Evolutionary conservation across 441 rosid species (phyloP), one percentile per base, ranked within the genome.

Genomic region (Mallotus repandus): DNA sequence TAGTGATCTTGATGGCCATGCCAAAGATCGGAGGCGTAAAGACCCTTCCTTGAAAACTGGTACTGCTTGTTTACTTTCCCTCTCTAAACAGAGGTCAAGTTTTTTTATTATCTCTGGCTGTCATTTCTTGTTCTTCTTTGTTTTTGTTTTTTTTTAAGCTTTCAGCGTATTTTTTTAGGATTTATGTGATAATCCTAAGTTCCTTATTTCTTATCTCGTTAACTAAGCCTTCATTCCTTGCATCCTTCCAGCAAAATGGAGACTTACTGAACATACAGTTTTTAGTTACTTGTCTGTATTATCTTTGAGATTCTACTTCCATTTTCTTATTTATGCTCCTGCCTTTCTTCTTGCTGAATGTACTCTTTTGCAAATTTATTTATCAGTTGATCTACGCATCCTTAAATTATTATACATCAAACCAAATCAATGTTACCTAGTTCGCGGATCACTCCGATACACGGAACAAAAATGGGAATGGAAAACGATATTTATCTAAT

Each of bases 11-110:
- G 81, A 79, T 80, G 81, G 32, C 35, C 85, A 61, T 76, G 87
- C 66, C 25, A 91, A 80, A 80, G 83, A 78, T 45, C 77, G 25
- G 70, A 90, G 80, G 76, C 72, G 59, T 35, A 83, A 85, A 71
- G 86, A 76, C 61, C 71, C 75, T 77, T 72, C 79, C 53, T 80
- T 29, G 74, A 87, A 74, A 84, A 60, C 79, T 76, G 97, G 98
- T 92, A 83, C n/a, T 71, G 66, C 21, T 71, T 63, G 57, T 9
- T 65, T 65, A 43, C 6, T 52, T 14, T 12, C 14, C 60, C 21
- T 54, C 43, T 52, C 13, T 50, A 25, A 38, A 54, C 18, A 7
- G 35, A 16, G 13, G 0, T 58, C 15, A 2, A 22, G 1, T 13
- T 2, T 38, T 55, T n/a, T n/a, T 2, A 41, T 12, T 19, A 41